Base-by-base conservation (phyloP, 2,329 filamentous ascomycete species). In the Cladosporium velox region DNA sequence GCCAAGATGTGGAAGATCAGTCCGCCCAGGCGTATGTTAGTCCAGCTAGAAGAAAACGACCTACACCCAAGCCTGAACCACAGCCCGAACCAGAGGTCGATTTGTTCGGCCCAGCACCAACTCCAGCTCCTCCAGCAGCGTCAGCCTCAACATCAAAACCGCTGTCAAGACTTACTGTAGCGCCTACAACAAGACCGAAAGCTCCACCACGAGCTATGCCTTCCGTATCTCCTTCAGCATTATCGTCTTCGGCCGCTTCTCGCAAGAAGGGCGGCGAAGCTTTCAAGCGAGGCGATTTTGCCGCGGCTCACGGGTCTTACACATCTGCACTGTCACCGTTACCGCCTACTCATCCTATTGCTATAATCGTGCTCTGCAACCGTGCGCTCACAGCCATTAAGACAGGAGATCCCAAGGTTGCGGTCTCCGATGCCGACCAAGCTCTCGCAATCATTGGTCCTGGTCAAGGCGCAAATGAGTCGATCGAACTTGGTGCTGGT, bases 211-310 rank as follows among this genome's bases (percentile, higher is more conserved):
- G 89, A 15, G 83, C 84, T 41, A 82, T 91, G 38, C 93, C 94
- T 1, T 75, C 84, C 1, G 82, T 96, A 14, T 89, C 91, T 4
- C 80, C 88, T 1, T 85, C 88, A 7, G 88, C 89, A 0, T 83
- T 97, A 21, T 86, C 90, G 69, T 87, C 87, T 4, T 97, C 92
- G 11, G 90, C 90, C n/a, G 85, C 87, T 57, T 87, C 95, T 72
- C 90, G 95, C 15, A 84, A 90, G 58, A 88, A 89, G 69, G 95
- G 94, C 21, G 92, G 93, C 11, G 90, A 91, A 63, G 91, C 96
- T 70, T 98, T 97, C 81, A 98, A 97, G 79, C 88, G 92, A 41
- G 95, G 95, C 38, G 95, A 99, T 77, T 99, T 92, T 77, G 90
- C 91, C 21, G 86, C 91, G 11, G 95, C 95, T 0, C 92, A 97